Percentiles rank a stretch among this genome's conserved stretches.
Evolutionary conservation across 371 early-diverging fungal genomes (phyloP).

Genomic region (Actinomucor elegans): DNA sequence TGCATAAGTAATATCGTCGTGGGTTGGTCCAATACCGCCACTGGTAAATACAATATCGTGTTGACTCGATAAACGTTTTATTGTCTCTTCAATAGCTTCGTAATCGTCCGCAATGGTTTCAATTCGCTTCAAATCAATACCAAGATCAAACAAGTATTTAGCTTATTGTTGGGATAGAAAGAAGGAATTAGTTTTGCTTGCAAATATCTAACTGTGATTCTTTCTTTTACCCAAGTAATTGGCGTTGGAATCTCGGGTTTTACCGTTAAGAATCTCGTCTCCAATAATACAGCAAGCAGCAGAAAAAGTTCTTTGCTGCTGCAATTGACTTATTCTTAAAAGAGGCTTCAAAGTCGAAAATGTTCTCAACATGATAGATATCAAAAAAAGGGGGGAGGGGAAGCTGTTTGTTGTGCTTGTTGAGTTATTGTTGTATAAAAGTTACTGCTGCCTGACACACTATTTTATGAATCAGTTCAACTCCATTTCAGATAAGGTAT

Average conservation of each 20-base stretch:
- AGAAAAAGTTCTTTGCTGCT: constrained; percentile 8
- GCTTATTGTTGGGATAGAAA: constrained; percentile 30
- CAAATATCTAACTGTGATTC: background rate
- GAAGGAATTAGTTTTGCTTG: no score
- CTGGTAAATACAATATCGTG: constrained; percentile 70
- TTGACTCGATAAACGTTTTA: constrained; percentile 45
- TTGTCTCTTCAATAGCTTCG: constrained; percentile 53
- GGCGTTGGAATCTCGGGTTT: constrained; percentile 69
- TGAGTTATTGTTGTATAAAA: no score
- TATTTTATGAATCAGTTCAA: no score
- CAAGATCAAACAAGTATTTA: constrained; percentile 56
- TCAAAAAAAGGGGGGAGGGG: background rate
- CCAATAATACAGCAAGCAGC: constrained; percentile 54
- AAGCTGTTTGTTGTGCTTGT: no score
- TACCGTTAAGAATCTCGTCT: constrained; percentile 78
- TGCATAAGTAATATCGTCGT: constrained; percentile 74
- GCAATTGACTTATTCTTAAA: background rate
- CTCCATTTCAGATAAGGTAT: no score
- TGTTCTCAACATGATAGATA: background rate
- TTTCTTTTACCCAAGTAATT: constrained; percentile 45
- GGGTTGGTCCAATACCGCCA: constrained; percentile 76
- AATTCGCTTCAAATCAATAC: constrained; percentile 61
- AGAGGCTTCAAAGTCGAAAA: background rate
- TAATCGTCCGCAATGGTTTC: constrained; percentile 62
- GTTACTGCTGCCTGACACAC: no score